Evolutionary conservation across 768 basidiomycete genomes (phyloP).

Genomic region (Lactarius psammicola): DNA sequence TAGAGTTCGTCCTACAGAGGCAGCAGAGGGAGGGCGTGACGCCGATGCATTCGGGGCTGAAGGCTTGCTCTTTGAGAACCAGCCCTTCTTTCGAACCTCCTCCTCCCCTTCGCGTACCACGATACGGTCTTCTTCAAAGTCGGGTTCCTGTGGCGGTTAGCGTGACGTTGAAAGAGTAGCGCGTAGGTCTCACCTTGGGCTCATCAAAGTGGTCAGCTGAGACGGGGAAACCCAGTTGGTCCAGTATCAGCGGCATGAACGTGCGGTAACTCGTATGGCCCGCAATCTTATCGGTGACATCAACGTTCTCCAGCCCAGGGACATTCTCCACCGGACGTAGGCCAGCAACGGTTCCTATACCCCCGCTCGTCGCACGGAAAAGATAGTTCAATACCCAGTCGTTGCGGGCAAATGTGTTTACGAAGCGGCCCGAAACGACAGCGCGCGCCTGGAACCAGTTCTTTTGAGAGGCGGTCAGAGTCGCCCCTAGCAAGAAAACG

Average conservation of each 20-base stretch:
- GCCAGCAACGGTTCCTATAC: slow-evolving; percentile 90
- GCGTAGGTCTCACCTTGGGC: slow-evolving; percentile 66
- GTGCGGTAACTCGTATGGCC: slow-evolving; percentile 96
- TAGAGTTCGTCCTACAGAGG: slow-evolving; percentile 39
- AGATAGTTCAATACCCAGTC: slow-evolving; percentile 99
- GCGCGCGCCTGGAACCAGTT: slow-evolving; percentile 83
- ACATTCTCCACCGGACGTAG: slow-evolving; percentile 79
- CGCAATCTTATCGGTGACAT: slow-evolving; percentile 89
- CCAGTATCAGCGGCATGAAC: slow-evolving; percentile 93
- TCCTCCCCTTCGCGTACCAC: slow-evolving; percentile 64
- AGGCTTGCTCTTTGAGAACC: slow-evolving; percentile 59
- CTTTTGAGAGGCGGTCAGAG: slow-evolving; percentile 75
- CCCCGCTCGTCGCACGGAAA: slow-evolving; percentile 91
- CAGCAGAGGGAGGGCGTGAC: slow-evolving; percentile 51
- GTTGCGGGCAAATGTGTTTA: slow-evolving; percentile 83
- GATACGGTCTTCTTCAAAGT: slow-evolving; percentile 70
- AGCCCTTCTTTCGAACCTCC: slow-evolving; percentile 58
- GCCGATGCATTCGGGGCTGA: slow-evolving; percentile 36
- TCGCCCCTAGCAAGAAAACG: slow-evolving; percentile 90
- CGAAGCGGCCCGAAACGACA: slow-evolving; percentile 88
- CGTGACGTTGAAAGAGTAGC: slow-evolving; percentile 9
- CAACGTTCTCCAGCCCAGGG: slow-evolving; percentile 92
- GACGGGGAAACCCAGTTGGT: slow-evolving; percentile 92
- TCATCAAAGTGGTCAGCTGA: slow-evolving; percentile 96
- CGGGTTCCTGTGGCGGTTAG: slow-evolving; percentile 56